phyloP scores from a whole-genome alignment of 1,284 basidiomycete genomes.

The Ustilago xerochloae region DNA sequence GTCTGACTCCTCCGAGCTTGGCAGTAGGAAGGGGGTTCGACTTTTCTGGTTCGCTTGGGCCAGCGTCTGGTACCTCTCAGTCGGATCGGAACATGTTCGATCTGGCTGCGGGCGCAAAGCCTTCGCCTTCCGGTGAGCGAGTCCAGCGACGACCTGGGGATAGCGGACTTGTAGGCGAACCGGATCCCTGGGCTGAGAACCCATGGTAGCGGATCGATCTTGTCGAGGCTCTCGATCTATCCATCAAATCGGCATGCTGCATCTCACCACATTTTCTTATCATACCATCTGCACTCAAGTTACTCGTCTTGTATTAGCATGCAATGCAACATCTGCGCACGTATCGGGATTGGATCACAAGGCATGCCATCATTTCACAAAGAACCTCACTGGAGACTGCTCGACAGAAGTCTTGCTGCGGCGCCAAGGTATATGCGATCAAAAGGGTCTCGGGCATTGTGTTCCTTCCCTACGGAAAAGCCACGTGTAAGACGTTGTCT shows the following conservation, averaged over 20 bases:
- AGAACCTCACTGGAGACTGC: no score
- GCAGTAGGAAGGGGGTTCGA: conserved; percentile 36
- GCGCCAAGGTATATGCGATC: conserved; percentile 18
- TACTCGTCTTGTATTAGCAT: no score
- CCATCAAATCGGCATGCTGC: not conserved
- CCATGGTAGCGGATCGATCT: conserved; percentile 22
- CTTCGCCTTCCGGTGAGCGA: conserved; percentile 26
- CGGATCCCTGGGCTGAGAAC: conserved; percentile 50
- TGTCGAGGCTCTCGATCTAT: not conserved
- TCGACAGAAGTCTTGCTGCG: no score
- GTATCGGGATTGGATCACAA: not conserved
- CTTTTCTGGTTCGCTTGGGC: conserved; percentile 19
- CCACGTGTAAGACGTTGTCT: conserved; percentile 22
- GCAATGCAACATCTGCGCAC: not conserved
- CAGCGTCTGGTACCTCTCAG: conserved; percentile 5
- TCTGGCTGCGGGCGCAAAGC: conserved; percentile 10
- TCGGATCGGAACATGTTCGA: conserved; percentile 21
- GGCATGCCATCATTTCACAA: not conserved
- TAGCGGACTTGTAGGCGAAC: conserved; percentile 5
- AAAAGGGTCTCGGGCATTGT: not conserved
- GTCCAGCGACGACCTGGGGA: conserved; percentile 15
- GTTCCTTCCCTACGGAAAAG: not conserved
- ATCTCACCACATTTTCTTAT: not conserved
- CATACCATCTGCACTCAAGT: not conserved
- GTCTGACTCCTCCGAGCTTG: conserved; percentile 24